A percentile compares a stretch with the other conserved stretches of the same genome.
phyloP scores from a whole-genome alignment of 192 early-diverging fungal genomes.

The Globomyces pollinis-pini region DNA sequence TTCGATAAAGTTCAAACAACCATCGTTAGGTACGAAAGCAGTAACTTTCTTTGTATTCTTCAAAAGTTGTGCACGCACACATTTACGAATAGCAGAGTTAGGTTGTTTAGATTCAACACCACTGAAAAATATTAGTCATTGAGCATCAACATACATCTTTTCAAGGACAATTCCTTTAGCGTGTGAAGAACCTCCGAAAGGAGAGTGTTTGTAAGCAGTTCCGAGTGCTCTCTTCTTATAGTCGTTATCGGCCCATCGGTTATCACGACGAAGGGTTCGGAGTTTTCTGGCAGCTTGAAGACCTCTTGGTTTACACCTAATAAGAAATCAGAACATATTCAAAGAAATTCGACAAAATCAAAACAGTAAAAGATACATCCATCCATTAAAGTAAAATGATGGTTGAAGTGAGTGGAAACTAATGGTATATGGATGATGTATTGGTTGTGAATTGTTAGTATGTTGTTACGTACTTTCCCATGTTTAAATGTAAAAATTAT shows the following conservation, averaged over 20 bases:
- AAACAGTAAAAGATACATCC: too few species aligned
- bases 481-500: not conserved
- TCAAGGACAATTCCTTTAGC: conserved; percentile 99
- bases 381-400: too few species aligned
- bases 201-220: conserved; percentile 96
- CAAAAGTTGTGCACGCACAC: conserved; percentile 99
- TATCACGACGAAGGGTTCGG: conserved; percentile 93
- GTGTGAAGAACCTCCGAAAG: conserved; percentile 99
- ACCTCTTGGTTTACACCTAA: conserved; percentile 91
- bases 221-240: conserved; percentile 99
- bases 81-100: conserved; percentile 99
- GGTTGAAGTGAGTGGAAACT: too few species aligned
- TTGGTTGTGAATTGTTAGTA: not conserved
- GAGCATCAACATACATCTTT: conserved; percentile 93
- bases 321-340: not conserved
- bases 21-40: conserved; percentile 99
- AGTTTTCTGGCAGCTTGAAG: conserved; percentile 98
- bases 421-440: not conserved
- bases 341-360: too few species aligned
- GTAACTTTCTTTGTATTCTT: conserved; percentile 99
- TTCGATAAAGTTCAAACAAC: conserved; percentile 99
- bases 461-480: conserved; percentile 1
- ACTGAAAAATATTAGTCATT: conserved; percentile 42
- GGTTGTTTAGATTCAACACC: conserved; percentile 99
- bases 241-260: conserved; percentile 98